Evolutionary conservation across 345 rosid species (phyloP).

Genomic region (Salix exigua): DNA sequence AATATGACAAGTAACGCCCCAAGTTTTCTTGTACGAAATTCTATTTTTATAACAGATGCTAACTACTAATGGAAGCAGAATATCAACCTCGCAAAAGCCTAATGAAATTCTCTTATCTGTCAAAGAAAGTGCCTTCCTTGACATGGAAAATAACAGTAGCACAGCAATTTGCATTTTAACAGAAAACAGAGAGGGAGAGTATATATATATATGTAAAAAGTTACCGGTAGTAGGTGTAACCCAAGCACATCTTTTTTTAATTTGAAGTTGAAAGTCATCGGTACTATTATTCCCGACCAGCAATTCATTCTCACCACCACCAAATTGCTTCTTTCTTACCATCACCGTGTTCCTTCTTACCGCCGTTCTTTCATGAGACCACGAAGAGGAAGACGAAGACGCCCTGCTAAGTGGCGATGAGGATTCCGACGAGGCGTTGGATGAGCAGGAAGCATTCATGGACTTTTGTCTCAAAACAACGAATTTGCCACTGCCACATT

Average conservation of each 20-base stretch:
- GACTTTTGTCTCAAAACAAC: constrained; percentile 13
- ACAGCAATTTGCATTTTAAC: not conserved
- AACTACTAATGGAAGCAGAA: not conserved
- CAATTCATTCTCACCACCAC: not conserved
- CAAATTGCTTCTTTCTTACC: constrained; percentile 11
- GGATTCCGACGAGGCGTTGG: constrained; percentile 10
- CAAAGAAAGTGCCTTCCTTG: not conserved
- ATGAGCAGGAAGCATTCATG: constrained; percentile 17
- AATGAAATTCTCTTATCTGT: too few relatives aligned
- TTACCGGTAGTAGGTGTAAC: constrained; percentile 13
- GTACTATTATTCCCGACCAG: not conserved
- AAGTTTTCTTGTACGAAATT: not conserved
- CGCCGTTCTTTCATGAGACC: not conserved
- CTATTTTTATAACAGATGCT: not conserved
- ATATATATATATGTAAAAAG: not conserved
- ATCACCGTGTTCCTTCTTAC: not conserved
- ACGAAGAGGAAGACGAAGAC: constrained; percentile 5
- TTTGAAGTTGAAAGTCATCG: not conserved
- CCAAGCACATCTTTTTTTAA: constrained; percentile 17
- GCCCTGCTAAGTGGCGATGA: constrained; percentile 6
- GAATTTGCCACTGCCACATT: constrained; percentile 14
- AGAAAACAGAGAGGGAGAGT: not conserved
- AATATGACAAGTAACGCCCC: not conserved
- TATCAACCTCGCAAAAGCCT: not conserved
- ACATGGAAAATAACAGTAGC: not conserved